Evolutionary conservation across 2,329 filamentous ascomycete species (phyloP), one percentile per base, ranked within the genome.

Genomic region (Cercospora sp.): DNA sequence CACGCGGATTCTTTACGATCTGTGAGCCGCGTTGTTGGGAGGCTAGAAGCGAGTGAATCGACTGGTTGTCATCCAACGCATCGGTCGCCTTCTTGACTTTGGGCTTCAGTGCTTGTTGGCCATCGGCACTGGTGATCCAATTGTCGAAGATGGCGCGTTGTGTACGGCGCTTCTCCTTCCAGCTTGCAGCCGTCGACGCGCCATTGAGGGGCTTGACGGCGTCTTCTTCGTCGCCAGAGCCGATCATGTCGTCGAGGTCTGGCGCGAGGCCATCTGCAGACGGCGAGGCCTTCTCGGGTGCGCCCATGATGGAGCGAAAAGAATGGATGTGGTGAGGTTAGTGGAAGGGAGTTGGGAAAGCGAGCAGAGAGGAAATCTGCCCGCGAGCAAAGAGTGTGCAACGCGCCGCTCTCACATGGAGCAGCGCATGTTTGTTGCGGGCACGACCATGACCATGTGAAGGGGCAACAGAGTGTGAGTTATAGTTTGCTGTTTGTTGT

Each of bases 1-100:
- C 93, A 60, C 94, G 86, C 0, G 94, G 92, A 63, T 89, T 90
- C 10, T 88, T 86, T 68, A 95, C 93, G 63, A 93, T 91, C 40
- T 79, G 75, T 1, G 80, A 79, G 5, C 81, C 80, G 61, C 53
- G 62, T 58, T 85, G 83, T 70, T 87, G 82, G 67, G 84, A 84
- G 7, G 82, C 82, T 63, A 88, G 79, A 4, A 89, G 79, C 57
- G 83, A 80, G n/a, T 81, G 80, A 48, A 86, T 85, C 1, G 85
- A 88, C 20, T 86, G 80, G 18, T 77, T 75, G 59, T 86, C 83
- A 63, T 86, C 81, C 23, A 82, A 80, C 30, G 75, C 72, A n/a
- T 71, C 72, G 28, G 69, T 59, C 9, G 31, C 62, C 48, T 33
- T 64, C 60, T 80, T 36, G 79, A 70, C 63, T 81, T 80, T 60